Conservation (phyloP, 1,284 basidiomycete species). For the Marasmius fiardii region DNA sequence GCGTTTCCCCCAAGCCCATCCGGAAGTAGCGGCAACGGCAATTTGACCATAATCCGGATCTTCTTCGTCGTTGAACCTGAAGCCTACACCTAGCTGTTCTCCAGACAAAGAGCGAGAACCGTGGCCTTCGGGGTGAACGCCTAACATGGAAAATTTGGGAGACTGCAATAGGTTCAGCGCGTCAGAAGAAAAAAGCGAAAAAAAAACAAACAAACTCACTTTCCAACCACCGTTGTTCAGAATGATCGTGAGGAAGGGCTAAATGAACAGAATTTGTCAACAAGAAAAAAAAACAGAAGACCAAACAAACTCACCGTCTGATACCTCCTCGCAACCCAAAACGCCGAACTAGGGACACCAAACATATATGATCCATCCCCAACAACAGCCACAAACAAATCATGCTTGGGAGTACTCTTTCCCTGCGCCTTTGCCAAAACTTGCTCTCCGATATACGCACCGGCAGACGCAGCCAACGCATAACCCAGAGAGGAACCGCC, state of each 20-base stretch:
- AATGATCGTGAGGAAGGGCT: slow-evolving; percentile 71
- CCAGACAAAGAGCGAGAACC: slow-evolving; percentile 43
- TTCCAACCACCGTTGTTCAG: slow-evolving; percentile 73
- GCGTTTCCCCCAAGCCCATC: slow-evolving; percentile 60
- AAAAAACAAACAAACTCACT: slow-evolving; percentile 28
- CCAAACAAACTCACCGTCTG: slow-evolving; percentile 44
- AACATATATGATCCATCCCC: slow-evolving; percentile 72
- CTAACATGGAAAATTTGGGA: slow-evolving; percentile 61
- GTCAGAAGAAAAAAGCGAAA: background rate
- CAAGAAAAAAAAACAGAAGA: background rate
- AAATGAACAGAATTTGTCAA: background rate
- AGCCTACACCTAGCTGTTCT: slow-evolving; percentile 54
- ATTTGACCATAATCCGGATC: slow-evolving; percentile 59
- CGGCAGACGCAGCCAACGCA: slow-evolving; percentile 61
- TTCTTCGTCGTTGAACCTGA: slow-evolving; percentile 45
- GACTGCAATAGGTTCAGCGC: slow-evolving; percentile 31
- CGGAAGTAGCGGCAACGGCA: slow-evolving; percentile 58
- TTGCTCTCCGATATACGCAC: slow-evolving; percentile 46
- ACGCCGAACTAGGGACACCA: slow-evolving; percentile 59
- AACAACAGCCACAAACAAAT: slow-evolving; percentile 55
- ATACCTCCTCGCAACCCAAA: slow-evolving; percentile 69
- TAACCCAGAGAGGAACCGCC: slow-evolving; percentile 65
- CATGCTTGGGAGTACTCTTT: slow-evolving; percentile 28
- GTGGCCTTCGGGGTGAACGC: slow-evolving; percentile 56
- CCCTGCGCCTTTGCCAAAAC: slow-evolving; percentile 10